These are phyloP conservation scores for Fusarium sp. DNA, from an alignment of 2,329 filamentous ascomycete genomes.

Conservation along the genomic window DNA sequence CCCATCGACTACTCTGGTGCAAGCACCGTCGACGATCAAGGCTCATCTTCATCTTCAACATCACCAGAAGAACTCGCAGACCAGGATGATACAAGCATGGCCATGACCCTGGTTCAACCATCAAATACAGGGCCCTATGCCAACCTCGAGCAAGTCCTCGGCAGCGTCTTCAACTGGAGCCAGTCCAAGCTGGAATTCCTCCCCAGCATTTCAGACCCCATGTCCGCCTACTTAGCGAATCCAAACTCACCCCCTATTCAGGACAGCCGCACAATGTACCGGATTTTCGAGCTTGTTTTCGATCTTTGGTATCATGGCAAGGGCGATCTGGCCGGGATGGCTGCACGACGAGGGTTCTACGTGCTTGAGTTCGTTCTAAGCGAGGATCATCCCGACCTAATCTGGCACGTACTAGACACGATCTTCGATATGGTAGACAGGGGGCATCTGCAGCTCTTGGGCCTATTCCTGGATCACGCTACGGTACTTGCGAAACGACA, in stretches of 20 bases:
- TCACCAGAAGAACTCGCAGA: constrained; percentile 26
- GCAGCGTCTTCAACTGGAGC: constrained; percentile 51
- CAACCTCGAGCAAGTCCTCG: constrained; percentile 50
- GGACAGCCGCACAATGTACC: constrained; percentile 55
- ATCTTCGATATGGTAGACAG: constrained; percentile 53
- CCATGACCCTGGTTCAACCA: constrained; percentile 39
- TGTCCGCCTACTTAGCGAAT: constrained; percentile 51
- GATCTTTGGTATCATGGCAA: constrained; percentile 53
- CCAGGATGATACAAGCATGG: constrained; percentile 16
- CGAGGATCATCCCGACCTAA: constrained; percentile 52
- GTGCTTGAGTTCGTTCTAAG: constrained; percentile 52
- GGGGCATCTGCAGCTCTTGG: constrained; percentile 50
- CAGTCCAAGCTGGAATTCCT: constrained; percentile 49
- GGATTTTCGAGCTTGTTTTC: constrained; percentile 54
- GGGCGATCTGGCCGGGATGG: constrained; percentile 52
- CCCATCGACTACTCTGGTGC: constrained; percentile 31
- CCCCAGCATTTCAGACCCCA: constrained; percentile 48
- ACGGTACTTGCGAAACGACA: constrained; percentile 45
- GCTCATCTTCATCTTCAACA: constrained; percentile 26
- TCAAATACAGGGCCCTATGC: constrained; percentile 45
- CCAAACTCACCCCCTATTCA: constrained; percentile 52
- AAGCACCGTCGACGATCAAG: constrained; percentile 27
- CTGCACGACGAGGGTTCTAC: constrained; percentile 51
- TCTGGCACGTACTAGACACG: constrained; percentile 55
- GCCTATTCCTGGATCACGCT: constrained; percentile 51